phyloP scores from a whole-genome alignment of 1,139 yeast species.

The Taiozyma sp. region DNA sequence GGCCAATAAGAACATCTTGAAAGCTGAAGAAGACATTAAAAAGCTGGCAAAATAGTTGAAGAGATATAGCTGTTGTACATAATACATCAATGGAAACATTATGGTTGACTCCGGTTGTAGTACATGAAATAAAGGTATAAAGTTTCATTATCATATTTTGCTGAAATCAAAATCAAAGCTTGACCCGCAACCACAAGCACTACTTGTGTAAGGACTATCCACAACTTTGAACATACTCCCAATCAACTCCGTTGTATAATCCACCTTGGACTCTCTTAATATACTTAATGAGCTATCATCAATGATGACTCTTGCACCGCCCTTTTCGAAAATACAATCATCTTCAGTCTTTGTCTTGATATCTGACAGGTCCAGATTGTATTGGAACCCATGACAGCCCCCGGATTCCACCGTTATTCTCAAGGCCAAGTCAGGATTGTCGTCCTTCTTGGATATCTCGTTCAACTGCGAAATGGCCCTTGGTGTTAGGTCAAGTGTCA shows the following conservation, averaged over 20 bases:
- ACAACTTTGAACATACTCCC: constrained; percentile 92
- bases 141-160: not conserved
- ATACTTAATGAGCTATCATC: constrained; percentile 81
- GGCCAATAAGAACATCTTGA: constrained; percentile 44
- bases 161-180: constrained; percentile 64
- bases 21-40: constrained; percentile 36
- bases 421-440: constrained; percentile 56
- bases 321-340: constrained; percentile 55
- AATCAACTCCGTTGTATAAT: constrained; percentile 86
- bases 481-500: constrained; percentile 35
- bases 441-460: constrained; percentile 50
- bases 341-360: constrained; percentile 33
- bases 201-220: constrained; percentile 84
- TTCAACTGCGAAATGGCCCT: constrained; percentile 51
- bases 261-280: constrained; percentile 80
- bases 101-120: not conserved
- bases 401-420: constrained; percentile 90
- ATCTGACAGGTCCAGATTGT: constrained; percentile 51
- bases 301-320: constrained; percentile 64
- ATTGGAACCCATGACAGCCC: constrained; percentile 98
- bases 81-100: not conserved
- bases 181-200: constrained; percentile 96
- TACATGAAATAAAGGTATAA: not conserved
- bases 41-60: constrained; percentile 17
- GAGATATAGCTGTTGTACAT: not conserved